phyloP scores from a whole-genome alignment of 2,329 filamentous ascomycete species.

The Fusarium aywerte region DNA sequence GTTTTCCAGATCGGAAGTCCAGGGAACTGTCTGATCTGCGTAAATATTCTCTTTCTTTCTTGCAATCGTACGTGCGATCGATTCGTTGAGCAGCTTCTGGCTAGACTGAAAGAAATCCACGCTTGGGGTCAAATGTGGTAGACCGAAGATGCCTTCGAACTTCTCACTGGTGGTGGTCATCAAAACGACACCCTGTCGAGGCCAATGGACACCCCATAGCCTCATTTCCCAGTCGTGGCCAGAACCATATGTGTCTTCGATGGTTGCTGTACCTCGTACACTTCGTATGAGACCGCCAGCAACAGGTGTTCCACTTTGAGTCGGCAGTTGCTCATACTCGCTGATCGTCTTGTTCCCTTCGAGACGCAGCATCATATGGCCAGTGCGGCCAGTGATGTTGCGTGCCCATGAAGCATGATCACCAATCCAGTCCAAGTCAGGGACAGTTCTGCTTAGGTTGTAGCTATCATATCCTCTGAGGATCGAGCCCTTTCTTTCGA shows the following conservation, averaged over 20 bases:
- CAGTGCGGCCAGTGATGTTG: constrained; percentile 80
- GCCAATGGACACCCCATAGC: constrained; percentile 87
- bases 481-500: constrained; percentile 64
- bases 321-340: constrained; percentile 56
- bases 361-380: constrained; percentile 73
- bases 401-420: constrained; percentile 72
- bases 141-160: constrained; percentile 88
- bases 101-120: constrained; percentile 67
- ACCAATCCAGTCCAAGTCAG: constrained; percentile 72
- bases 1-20: constrained; percentile 76
- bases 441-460: constrained; percentile 74
- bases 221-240: constrained; percentile 83
- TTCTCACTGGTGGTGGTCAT: constrained; percentile 93
- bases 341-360: constrained; percentile 66
- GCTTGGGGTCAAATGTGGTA: constrained; percentile 81
- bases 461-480: constrained; percentile 60
- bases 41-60: constrained; percentile 67
- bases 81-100: constrained; percentile 75
- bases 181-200: constrained; percentile 79
- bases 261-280: constrained; percentile 73
- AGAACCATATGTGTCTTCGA: constrained; percentile 74
- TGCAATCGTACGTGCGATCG: constrained; percentile 74
- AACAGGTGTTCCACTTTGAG: constrained; percentile 49
- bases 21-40: constrained; percentile 73
- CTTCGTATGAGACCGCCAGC: constrained; percentile 71